These are phyloP conservation scores for Phytophthora fragariae DNA, from an alignment of 352 stramenopile genomes.

Conservation along the genomic window DNA sequence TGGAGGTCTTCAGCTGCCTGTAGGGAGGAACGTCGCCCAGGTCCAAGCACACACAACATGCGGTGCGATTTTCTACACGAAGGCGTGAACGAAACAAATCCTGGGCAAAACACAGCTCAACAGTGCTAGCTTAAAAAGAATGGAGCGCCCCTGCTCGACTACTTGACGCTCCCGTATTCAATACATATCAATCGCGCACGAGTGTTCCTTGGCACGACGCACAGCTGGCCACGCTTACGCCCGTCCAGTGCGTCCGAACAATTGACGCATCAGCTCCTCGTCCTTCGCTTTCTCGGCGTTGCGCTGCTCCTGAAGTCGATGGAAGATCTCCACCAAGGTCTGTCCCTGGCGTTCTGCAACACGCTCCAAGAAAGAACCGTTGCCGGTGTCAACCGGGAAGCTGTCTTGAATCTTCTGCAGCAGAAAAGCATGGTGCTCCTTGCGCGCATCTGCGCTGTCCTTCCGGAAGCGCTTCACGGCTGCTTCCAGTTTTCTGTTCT, in stretches of 20 bases:
- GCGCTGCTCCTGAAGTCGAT: conserved; percentile 40
- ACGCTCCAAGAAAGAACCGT: conserved; percentile 46
- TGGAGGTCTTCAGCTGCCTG: conserved; percentile 17
- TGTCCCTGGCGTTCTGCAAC: conserved; percentile 46
- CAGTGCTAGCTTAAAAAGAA: conserved; percentile 21
- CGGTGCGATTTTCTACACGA: conserved; percentile 51
- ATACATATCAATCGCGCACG: conserved; percentile 6
- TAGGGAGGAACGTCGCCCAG: conserved; percentile 16
- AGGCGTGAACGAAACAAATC: conserved; percentile 7
- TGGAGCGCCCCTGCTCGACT: neutral
- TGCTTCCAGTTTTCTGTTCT: conserved; percentile 43
- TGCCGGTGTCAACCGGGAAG: conserved; percentile 41
- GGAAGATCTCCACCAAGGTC: conserved; percentile 46
- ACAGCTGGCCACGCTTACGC: neutral
- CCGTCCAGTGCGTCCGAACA: conserved; percentile 28
- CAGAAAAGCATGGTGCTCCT: conserved; percentile 48
- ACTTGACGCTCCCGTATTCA: neutral
- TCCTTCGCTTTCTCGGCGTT: conserved; percentile 41
- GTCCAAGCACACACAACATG: conserved; percentile 60
- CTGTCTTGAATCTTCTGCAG: conserved; percentile 46
- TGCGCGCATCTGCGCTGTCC: conserved; percentile 40
- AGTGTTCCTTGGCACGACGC: neutral
- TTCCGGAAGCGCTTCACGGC: conserved; percentile 54
- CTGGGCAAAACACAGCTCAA: conserved; percentile 9
- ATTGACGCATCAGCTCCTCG: conserved; percentile 37